Base-by-base conservation (phyloP, 495 filamentous ascomycete genomes). In the Cladorrhinum samala region DNA sequence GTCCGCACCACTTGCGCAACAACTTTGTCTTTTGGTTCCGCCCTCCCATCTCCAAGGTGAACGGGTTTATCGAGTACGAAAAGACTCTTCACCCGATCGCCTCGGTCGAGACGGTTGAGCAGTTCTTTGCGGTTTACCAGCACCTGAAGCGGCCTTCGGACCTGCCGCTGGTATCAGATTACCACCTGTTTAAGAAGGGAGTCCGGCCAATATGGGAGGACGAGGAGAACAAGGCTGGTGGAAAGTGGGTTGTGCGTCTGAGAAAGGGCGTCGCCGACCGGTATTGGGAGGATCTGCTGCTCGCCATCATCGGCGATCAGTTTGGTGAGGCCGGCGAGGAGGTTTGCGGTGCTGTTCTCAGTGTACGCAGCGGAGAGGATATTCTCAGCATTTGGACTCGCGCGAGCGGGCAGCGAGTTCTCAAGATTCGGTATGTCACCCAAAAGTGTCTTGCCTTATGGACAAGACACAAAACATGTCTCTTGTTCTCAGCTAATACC, bases 161-260 rank as follows among this genome's bases (percentile, higher is more conserved):
- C 13, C 76, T 98, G 45, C 93, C 93, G 9, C 84, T 90, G 18
- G 93, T 97, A 24, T 96, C 91, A 13, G 93, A 98, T 65, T 98
- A 96, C 66, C 94, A 97, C 67, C 85, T 98, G 49, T 98, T 98
- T 74, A 94, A 93, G 76, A 90, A 94, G 63, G 94, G 91, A 44
- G 91, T 97, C 24, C 83, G 93, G 53, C 93, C 93, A 36, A 93
- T 97, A 64, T 98, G 93, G 93, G 93, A 98, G 71, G 93, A 98
- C 62, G 89, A 95, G 47, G 90, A 92, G 60, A 98, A 98, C 72
- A 95, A 89, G 72, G 81, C 83, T 49, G 93, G 93, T 48, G 93
- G 93, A 23, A 98, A 98, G 75, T 98, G 92, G 91, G 89, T 95
- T 47, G 83, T 98, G 64, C 76, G 92, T 59, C 71, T 98, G 58